Evolutionary conservation across 805 yeast species (phyloP), one percentile per base, ranked within the genome.

Genomic region (Yarrowia alimentaria): DNA sequence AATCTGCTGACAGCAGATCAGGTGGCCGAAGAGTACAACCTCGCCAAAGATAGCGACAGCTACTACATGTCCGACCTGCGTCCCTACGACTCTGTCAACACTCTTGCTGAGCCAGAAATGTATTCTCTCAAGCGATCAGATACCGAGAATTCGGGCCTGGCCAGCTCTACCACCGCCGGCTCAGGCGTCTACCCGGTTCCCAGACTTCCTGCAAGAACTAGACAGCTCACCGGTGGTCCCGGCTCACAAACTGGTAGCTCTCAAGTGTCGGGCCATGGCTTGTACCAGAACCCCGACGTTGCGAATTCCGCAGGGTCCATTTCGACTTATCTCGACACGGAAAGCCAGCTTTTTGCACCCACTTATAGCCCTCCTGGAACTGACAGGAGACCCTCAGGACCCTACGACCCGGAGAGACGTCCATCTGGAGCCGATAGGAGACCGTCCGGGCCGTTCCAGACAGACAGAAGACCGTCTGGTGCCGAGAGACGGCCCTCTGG

Each of bases 71-170:
- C 21, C 7, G 47, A 40, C 14, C 26, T 40, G 9, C 47, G 28
- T 6, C 33, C 47, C 1, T 19, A 26, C 6, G 47, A 40, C 25
- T 40, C 47, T 10, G 13, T 24, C 18, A 40, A 40, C 25, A 40
- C 47, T 9, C 47, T 40, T 7, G 33, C 32, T 10, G 47, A 28
- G 19, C 47, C 47, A n/a, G n/a, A n/a, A n/a, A n/a, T n/a, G n/a
- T n/a, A n/a, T n/a, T n/a, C n/a, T n/a, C n/a, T 38, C 22, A 38
- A 12, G 8, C 42, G 42, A 35, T 12, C 19, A 7, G 42, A 35
- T 6, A 35, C 42, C 9, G 13, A 35, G 11, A 19, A 22, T 19
- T 35, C 42, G n/a, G n/a, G n/a, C n/a, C n/a, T n/a, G n/a, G n/a
- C n/a, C n/a, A n/a, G n/a, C n/a, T n/a, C n/a, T n/a, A n/a, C n/a